Conservation (phyloP, 345 rosid species). For the Chamaenerion angustifolium region DNA sequence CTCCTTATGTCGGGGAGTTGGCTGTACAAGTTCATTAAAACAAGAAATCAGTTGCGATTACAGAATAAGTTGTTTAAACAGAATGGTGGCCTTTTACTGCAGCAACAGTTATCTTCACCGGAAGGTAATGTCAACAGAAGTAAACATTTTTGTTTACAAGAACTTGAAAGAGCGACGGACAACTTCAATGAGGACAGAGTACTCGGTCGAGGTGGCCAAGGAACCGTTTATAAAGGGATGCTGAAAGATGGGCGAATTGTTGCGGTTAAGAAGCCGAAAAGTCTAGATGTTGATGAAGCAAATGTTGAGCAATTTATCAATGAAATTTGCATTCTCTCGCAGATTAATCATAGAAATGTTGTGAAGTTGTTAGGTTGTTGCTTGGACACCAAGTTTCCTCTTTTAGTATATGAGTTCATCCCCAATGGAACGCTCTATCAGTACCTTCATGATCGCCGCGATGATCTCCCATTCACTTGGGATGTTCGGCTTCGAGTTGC, state of each 20-base stretch:
- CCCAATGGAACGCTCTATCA: conserved; percentile 1
- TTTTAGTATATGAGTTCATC: conserved; percentile 6
- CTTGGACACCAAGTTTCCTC: background rate
- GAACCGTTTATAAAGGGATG: conserved; percentile 1
- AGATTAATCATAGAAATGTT: background rate
- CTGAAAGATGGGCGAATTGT: conserved; percentile 6
- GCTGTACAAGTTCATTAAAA: background rate
- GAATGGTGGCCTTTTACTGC: background rate
- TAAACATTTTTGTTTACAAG: background rate
- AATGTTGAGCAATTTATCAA: too few species aligned
- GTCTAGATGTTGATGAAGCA: too few species aligned
- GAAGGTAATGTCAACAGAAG: background rate
- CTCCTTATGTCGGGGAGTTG: background rate
- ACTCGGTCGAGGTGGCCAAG: background rate
- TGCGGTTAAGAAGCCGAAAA: conserved; percentile 2
- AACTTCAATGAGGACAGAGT: background rate
- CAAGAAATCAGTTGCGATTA: background rate
- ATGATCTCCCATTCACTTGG: background rate
- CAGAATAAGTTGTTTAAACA: conserved; percentile 2
- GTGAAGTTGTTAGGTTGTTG: conserved; percentile 7
- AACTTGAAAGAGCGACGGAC: background rate
- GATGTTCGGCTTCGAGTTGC: background rate
- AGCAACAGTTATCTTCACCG: background rate
- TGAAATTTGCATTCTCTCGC: too few species aligned
- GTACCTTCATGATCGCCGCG: background rate